Evolutionary conservation across 805 yeast species (phyloP).

Genomic region (Peterozyma toletana): DNA sequence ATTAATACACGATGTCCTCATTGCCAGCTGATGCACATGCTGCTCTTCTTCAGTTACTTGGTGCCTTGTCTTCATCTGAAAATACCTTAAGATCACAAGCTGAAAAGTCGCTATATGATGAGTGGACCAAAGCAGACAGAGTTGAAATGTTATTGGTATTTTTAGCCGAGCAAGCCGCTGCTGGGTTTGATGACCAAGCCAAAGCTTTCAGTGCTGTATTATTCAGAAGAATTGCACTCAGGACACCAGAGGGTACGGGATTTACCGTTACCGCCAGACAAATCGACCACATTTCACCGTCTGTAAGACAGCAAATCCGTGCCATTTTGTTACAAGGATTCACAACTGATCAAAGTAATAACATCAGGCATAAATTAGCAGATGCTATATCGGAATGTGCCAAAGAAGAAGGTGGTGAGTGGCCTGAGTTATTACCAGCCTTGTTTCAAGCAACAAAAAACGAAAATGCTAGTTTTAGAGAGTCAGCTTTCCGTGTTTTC

Average conservation of each 20-base stretch:
- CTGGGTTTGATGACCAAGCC: constrained; percentile 51
- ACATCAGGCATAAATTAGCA: constrained; percentile 83
- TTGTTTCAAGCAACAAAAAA: constrained; percentile 56
- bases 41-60: constrained; percentile 48
- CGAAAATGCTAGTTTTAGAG: constrained; percentile 63
- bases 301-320: constrained; percentile 57
- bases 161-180: constrained; percentile 71
- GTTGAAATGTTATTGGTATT: constrained; percentile 69
- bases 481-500: constrained; percentile 85
- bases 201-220: constrained; percentile 79
- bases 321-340: constrained; percentile 67
- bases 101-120: constrained; percentile 61
- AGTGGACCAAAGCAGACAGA: constrained; percentile 66
- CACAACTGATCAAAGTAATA: constrained; percentile 55
- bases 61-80: constrained; percentile 72
- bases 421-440: constrained; percentile 78
- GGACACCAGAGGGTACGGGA: constrained; percentile 62
- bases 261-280: constrained; percentile 67
- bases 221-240: constrained; percentile 79
- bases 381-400: constrained; percentile 95
- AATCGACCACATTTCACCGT: constrained; percentile 58
- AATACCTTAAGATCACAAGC: constrained; percentile 71
- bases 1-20: background rate
- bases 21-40: constrained; percentile 55
- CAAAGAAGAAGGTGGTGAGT: constrained; percentile 49